Evolutionary conservation across 768 basidiomycete genomes (phyloP), one percentile per base, ranked within the genome.

Genomic region (Rhodotorula toruloides): DNA sequence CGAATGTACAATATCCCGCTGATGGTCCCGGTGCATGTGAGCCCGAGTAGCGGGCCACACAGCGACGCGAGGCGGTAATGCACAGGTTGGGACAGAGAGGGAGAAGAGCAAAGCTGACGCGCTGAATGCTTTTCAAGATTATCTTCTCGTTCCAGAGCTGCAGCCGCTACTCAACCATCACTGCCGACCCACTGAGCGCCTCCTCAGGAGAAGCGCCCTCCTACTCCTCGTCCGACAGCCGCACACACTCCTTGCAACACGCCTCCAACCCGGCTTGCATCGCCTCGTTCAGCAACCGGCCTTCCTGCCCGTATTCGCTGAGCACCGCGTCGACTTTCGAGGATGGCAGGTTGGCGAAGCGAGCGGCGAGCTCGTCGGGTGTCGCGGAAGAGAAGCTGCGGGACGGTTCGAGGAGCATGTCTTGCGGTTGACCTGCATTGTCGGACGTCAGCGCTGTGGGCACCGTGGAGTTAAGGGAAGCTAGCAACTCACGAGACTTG

Each of bases 261-360:
- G 57, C 56, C 56, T 76, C 77, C 52, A 79, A 55, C 17, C 73
- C 75, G 40, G 65, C 58, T 39, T 66, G 61, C 11, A 78, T 61
- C 34, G 71, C 74, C 39, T 60, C 49, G 48, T 63, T 49, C n/a
- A 79, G 61, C 25, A 72, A 54, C 22, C 47, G 52, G 37, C 74
- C 74, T 58, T 79, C 79, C 34, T 64, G 47, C 58, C 77, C 74
- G 43, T 77, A 73, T 65, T 78, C 78, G 37, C n/a, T 46, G 61
- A 76, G 74, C 13, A 79, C 40, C 8, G 61, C 60, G 21, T 74
- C 73, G 40, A 78, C 60, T 32, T 75, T 71, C 25, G 67, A 63
- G 1, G 64, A 55, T 6, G 73, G 55, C 17, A 66, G 68, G 39
- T 72, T 59, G 1, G 75, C 67, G 67, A 74, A 77, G 19, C 77